These are phyloP conservation scores for Venturia effusa DNA, from an alignment of 2,329 filamentous ascomycete genomes.

Conservation along the genomic window DNA sequence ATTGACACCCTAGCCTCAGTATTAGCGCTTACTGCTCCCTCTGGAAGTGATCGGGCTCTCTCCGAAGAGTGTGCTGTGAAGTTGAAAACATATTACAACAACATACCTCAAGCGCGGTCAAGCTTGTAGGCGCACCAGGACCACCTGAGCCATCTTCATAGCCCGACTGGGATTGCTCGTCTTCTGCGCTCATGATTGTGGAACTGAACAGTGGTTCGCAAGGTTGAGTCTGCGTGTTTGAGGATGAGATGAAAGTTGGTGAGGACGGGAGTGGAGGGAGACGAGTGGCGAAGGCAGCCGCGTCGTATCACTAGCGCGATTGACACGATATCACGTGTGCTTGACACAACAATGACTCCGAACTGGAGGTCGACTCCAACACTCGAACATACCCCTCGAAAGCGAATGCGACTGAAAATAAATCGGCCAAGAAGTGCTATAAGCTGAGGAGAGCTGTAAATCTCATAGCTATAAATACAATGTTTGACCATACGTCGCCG, in stretches of 20 bases:
- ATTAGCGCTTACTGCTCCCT: not conserved
- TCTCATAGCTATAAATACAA: not conserved
- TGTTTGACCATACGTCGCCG: not conserved
- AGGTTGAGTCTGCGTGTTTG: not conserved
- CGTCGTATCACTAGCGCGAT: too few species aligned
- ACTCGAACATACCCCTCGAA: too few species aligned
- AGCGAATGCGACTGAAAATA: too few species aligned
- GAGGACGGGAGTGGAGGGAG: not conserved
- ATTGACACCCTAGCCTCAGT: constrained; percentile 56
- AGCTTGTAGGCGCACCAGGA: constrained; percentile 86
- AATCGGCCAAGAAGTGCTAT: too few species aligned
- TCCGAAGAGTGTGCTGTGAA: not conserved
- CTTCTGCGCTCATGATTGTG: constrained; percentile 8
- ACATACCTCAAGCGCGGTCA: constrained; percentile 72
- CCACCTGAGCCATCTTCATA: constrained; percentile 47
- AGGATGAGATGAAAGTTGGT: not conserved
- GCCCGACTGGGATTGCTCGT: constrained; percentile 9
- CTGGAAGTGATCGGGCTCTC: not conserved
- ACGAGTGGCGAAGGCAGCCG: too few species aligned
- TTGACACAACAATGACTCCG: too few species aligned
- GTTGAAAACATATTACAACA: not conserved
- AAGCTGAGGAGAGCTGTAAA: not conserved
- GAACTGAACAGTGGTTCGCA: not conserved
- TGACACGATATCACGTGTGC: too few species aligned
- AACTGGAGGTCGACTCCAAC: too few species aligned